Base-by-base conservation (phyloP, 441 rosid genomes). In the Lagerstroemia fauriei region DNA sequence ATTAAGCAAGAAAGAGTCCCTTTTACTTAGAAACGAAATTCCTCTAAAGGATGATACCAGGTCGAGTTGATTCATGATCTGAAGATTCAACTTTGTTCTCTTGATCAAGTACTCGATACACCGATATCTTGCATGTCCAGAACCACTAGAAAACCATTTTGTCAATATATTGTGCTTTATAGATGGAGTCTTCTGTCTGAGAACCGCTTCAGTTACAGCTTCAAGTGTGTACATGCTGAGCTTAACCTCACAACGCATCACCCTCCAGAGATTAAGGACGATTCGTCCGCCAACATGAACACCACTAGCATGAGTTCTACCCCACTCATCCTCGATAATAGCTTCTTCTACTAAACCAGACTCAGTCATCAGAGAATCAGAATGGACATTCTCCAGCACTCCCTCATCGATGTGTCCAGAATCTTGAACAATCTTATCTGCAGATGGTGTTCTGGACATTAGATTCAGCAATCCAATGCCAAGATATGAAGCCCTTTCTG, bases 251-350 rank as follows among this genome's bases (percentile, higher is more conserved):
- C 88, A 89, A 51, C 97, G 96, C 91, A 93, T 93, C 84, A 94
- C 86, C 65, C 98, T 92, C 98, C 99, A 97, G 77, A 92, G 85
- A 86, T 97, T 95, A 83, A 94, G 95, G 86, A 97, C 94, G 85
- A 97, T 84, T 88, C 98, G 92, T 80, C 99, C 99, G 79, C 92
- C 97, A 84, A 95, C 98, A 86, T 95, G 99, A 86, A 97, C 89
- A 86, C 99, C 98, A 78, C 98, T 94, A 53, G 97, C 97, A 90
- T 95, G 99, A 84, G 99, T 96, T 82, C 99, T 90, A 56, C 98
- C 99, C 99, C 98, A 95, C 84, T 96, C 99, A 83, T 96, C 98
- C 85, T 93, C 96, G 84, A 93, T 90, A 76, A 93, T 80, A 82
- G 92, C 89, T 89, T 90, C 94, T 70, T 87, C 92, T 38, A 80